A percentile compares a stretch with the other conserved stretches of the same genome.
Evolutionary conservation across 768 basidiomycete genomes (phyloP).

Genomic region (Tulasnella sp.): DNA sequence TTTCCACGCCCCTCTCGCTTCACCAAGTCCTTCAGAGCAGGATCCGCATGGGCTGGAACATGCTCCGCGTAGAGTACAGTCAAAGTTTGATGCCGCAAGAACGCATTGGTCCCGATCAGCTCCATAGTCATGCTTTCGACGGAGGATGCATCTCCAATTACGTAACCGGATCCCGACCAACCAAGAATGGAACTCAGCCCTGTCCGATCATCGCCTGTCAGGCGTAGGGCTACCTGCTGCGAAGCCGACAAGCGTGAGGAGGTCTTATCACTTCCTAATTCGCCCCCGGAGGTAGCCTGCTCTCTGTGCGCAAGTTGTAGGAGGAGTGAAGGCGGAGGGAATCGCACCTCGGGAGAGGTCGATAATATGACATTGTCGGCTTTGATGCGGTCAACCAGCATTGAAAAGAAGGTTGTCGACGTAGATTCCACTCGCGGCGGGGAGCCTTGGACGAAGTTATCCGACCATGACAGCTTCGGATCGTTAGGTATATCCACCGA

Average conservation of each 20-base stretch:
- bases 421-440: not conserved
- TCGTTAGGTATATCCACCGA: slow-evolving; percentile 9
- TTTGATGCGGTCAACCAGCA: slow-evolving; percentile 34
- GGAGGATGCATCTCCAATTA: slow-evolving; percentile 37
- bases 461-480: slow-evolving; percentile 7
- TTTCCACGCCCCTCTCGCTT: not conserved
- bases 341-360: slow-evolving; percentile 40
- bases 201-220: slow-evolving; percentile 47
- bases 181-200: slow-evolving; percentile 46
- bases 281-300: slow-evolving; percentile 20
- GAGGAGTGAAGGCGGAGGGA: slow-evolving; percentile 40
- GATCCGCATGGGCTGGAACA: slow-evolving; percentile 17
- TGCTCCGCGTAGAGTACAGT: slow-evolving; percentile 41
- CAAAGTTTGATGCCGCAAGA: slow-evolving; percentile 47
- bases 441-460: not conserved
- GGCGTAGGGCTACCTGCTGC: slow-evolving; percentile 18
- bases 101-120: slow-evolving; percentile 42
- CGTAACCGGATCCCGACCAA: slow-evolving; percentile 43
- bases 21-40: not conserved
- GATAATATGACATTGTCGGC: slow-evolving; percentile 35
- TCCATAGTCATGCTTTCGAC: slow-evolving; percentile 29
- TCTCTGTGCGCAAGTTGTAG: slow-evolving; percentile 43
- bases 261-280: not conserved
- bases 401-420: slow-evolving; percentile 29
- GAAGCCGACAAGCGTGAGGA: not conserved